These are phyloP conservation scores for Bipolaris zeicola DNA, from an alignment of 2,329 filamentous ascomycete species.

Conservation along the genomic window DNA sequence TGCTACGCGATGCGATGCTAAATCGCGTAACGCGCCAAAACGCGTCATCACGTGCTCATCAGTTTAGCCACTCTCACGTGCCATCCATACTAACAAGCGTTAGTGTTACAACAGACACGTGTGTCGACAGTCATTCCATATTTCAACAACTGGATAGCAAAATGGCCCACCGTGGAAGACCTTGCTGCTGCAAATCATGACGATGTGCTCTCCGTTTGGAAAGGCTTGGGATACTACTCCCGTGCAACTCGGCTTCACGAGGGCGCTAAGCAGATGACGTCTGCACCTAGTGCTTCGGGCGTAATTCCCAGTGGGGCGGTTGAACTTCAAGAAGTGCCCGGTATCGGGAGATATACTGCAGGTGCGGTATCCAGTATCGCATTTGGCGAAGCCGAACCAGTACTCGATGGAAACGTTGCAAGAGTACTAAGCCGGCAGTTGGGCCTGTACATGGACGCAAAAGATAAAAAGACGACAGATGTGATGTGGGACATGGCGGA, in stretches of 20 bases:
- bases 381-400: slow-evolving; percentile 63
- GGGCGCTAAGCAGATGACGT: slow-evolving; percentile 59
- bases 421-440: slow-evolving; percentile 66
- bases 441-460: slow-evolving; percentile 62
- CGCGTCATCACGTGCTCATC: slow-evolving; percentile 24
- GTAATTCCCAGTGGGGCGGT: slow-evolving; percentile 57
- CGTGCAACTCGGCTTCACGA: slow-evolving; percentile 66
- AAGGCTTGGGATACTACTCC: slow-evolving; percentile 68
- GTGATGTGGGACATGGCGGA: slow-evolving; percentile 64
- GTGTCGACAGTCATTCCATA: slow-evolving; percentile 67
- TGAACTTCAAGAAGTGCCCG: slow-evolving; percentile 59
- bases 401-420: slow-evolving; percentile 69
- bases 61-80: not conserved
- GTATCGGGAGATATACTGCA: slow-evolving; percentile 67
- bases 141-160: slow-evolving; percentile 66
- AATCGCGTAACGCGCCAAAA: not conserved
- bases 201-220: slow-evolving; percentile 65
- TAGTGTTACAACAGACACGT: slow-evolving; percentile 68
- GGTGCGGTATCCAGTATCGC: slow-evolving; percentile 68
- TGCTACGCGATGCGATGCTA: not conserved
- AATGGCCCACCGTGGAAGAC: slow-evolving; percentile 64
- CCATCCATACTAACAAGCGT: not conserved
- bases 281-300: slow-evolving; percentile 46
- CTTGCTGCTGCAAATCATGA: slow-evolving; percentile 61
- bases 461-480: slow-evolving; percentile 61